Evolutionary conservation across 106 monocot species (phyloP), one percentile per base, ranked within the genome.

Genomic region (Dioscorea alata): DNA sequence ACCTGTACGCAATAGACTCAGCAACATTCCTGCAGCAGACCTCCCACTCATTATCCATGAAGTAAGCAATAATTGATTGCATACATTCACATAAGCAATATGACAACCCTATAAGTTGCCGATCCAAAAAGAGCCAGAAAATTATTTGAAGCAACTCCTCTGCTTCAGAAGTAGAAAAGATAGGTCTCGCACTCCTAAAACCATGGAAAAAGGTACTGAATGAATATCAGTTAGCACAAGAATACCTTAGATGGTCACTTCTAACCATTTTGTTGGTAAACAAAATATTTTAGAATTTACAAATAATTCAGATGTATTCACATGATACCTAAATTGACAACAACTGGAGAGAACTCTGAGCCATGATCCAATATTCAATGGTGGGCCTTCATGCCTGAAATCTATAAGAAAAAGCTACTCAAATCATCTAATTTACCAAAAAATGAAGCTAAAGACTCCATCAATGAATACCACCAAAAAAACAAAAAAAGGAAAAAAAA

Each of bases 281-380:
- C 13, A 64, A 51, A 33, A 63, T 64, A 54, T 12, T 15, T 7
- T 33, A 33, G 20, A 23, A 52, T 8, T 25, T 59, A 33, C 42
- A 42, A 42, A 49, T 31, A 34, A n/a, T 53, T 57, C 32, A 33
- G 21, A 21, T 57, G 54, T n/a, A 23, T 48, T 22, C 34, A 32
- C 22, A 59, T 48, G n/a, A 72, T 97, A 97, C 97, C 92, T 97
- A 51, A 79, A 72, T 61, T 75, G 80, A 73, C 84, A 89, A 69
- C 83, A 78, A 54, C 86, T 73, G 21, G 89, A 78, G 35, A 85
- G 33, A 71, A 92, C 57, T 71, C 76, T 89, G 61, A 97, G 63
- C 97, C 97, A 97, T 57, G 74, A 89, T 71, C 50, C 72, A 61
- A 97, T 77, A 75, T 97, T 97, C 33, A 67, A 9, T 4, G 97